Evolutionary conservation across 805 yeast genomes (phyloP).

Genomic region (Diddensiella transvaalensis): DNA sequence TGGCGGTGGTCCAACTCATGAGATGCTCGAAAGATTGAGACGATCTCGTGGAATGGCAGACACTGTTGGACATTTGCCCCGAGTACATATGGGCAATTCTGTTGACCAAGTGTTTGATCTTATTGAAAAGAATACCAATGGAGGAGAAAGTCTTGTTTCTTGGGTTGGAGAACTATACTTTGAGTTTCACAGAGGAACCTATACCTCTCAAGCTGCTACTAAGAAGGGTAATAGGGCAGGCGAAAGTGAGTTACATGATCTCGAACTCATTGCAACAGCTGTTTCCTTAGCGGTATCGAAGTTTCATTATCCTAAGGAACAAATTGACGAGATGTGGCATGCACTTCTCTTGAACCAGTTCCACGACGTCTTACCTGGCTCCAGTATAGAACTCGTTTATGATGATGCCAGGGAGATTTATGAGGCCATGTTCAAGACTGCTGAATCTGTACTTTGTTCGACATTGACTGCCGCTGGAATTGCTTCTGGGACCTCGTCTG

Average conservation of each 20-base stretch:
- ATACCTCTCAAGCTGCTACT: conserved; percentile 83
- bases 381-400: conserved; percentile 91
- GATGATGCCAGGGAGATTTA: conserved; percentile 84
- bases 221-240: conserved; percentile 71
- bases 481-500: conserved; percentile 35
- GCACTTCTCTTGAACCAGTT: conserved; percentile 86
- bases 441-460: conserved; percentile 52
- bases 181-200: conserved; percentile 93
- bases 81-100: conserved; percentile 67
- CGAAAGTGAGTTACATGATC: conserved; percentile 73
- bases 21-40: conserved; percentile 74
- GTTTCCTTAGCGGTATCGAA: conserved; percentile 27
- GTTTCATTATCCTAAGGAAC: conserved; percentile 58
- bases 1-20: conserved; percentile 84
- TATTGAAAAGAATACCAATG: conserved; percentile 53
- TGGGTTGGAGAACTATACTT: conserved; percentile 91
- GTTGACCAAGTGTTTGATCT: conserved; percentile 72
- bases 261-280: conserved; percentile 70
- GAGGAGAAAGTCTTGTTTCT: conserved; percentile 65
- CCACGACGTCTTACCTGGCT: conserved; percentile 96
- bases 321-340: conserved; percentile 77
- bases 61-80: conserved; percentile 72
- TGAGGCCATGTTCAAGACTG: conserved; percentile 49
- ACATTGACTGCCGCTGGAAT: conserved; percentile 43
- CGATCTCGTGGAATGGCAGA: conserved; percentile 72